These are phyloP conservation scores for Trichosporon faecale DNA, from an alignment of 1,284 basidiomycete genomes.

Conservation along the genomic window DNA sequence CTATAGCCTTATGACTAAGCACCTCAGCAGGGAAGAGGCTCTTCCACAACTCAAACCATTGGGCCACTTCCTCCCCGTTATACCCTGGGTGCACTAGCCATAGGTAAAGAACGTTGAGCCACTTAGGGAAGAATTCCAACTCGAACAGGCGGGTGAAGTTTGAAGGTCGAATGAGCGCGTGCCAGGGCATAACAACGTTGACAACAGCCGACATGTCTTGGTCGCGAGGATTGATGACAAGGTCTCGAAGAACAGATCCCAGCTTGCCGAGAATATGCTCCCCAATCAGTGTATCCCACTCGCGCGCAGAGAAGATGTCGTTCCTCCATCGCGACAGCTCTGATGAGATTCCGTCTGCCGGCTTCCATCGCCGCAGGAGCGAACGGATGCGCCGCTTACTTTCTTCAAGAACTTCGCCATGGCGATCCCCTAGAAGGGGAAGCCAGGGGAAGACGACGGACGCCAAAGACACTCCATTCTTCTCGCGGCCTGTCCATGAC, in stretches of 20 bases:
- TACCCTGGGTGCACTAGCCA: slow-evolving; percentile 83
- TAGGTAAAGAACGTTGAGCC: slow-evolving; percentile 83
- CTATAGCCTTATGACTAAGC: slow-evolving; percentile 62
- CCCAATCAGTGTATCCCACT: slow-evolving; percentile 89
- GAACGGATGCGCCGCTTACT: slow-evolving; percentile 79
- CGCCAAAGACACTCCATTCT: slow-evolving; percentile 59
- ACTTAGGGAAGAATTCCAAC: slow-evolving; percentile 91
- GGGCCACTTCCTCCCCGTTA: slow-evolving; percentile 83
- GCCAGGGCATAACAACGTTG: slow-evolving; percentile 75
- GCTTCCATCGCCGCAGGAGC: slow-evolving; percentile 71
- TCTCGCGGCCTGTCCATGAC: slow-evolving; percentile 65
- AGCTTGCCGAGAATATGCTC: slow-evolving; percentile 89
- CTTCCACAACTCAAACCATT: slow-evolving; percentile 91
- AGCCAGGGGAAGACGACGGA: slow-evolving; percentile 94
- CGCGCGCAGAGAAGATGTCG: slow-evolving; percentile 70
- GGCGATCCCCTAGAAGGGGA: slow-evolving; percentile 72
- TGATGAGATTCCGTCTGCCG: slow-evolving; percentile 68
- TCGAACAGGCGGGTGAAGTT: slow-evolving; percentile 78
- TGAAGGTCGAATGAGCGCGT: slow-evolving; percentile 65
- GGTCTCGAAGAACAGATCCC: slow-evolving; percentile 71
- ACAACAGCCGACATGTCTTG: slow-evolving; percentile 79
- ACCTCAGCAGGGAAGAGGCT: slow-evolving; percentile 68
- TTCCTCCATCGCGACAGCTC: slow-evolving; percentile 72
- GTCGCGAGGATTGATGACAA: slow-evolving; percentile 79
- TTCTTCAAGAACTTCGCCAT: slow-evolving; percentile 77